phyloP scores from a whole-genome alignment of 2,329 filamentous ascomycete genomes.

The Aschersonia sp. region DNA sequence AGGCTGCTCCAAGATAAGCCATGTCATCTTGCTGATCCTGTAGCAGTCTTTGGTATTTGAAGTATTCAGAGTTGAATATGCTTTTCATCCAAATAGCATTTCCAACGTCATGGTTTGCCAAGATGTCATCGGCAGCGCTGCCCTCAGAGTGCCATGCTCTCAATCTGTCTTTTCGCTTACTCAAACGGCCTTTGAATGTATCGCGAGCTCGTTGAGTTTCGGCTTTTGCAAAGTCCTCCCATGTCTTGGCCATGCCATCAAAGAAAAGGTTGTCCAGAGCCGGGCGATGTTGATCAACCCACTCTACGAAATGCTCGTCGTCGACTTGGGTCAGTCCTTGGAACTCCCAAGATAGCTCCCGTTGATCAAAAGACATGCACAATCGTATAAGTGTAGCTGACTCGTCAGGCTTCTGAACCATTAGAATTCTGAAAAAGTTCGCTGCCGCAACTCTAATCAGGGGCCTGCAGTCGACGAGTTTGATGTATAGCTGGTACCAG shows the following conservation, averaged over 20 bases:
- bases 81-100: conserved; percentile 91
- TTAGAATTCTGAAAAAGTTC: conserved; percentile 76
- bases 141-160: conserved; percentile 66
- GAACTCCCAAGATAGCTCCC: conserved; percentile 60
- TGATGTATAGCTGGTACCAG: conserved; percentile 86
- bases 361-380: conserved; percentile 54
- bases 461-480: conserved; percentile 57
- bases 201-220: conserved; percentile 76
- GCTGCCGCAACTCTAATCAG: conserved; percentile 62
- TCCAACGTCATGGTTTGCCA: conserved; percentile 71
- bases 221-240: conserved; percentile 73
- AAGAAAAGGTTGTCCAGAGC: conserved; percentile 76
- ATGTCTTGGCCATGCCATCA: conserved; percentile 62
- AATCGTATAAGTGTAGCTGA: conserved; percentile 60
- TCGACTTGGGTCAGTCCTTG: conserved; percentile 76
- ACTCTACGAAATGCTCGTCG: conserved; percentile 72
- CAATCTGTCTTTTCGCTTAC: conserved; percentile 68
- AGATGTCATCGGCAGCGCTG: conserved; percentile 51
- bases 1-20: conserved; percentile 59
- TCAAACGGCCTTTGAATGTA: conserved; percentile 52
- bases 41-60: conserved; percentile 75
- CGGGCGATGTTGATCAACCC: conserved; percentile 70
- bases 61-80: conserved; percentile 80
- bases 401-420: conserved; percentile 85
- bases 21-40: conserved; percentile 93